Evolutionary conservation across 2,329 filamentous ascomycete species (phyloP).

Genomic region (Stenocarpella maydis): DNA sequence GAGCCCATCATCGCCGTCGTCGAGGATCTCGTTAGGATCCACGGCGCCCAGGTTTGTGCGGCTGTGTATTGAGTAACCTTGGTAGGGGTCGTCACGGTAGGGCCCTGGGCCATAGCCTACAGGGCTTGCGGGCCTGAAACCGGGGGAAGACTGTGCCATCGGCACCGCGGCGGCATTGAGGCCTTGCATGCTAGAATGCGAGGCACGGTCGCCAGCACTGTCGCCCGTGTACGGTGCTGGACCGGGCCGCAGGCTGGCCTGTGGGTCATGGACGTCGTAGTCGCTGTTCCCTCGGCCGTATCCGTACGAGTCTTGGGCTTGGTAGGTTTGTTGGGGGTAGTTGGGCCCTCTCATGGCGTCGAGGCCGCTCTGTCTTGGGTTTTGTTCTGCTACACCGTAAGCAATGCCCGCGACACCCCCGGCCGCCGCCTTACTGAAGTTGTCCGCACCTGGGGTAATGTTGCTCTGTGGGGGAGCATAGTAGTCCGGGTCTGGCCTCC

Average conservation of each 20-base stretch:
- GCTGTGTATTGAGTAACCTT: slow-evolving; percentile 60
- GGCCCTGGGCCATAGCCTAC: slow-evolving; percentile 48
- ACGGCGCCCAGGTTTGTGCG: slow-evolving; percentile 65
- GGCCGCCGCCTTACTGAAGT: slow-evolving; percentile 67
- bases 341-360: slow-evolving; percentile 62
- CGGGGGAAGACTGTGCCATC: slow-evolving; percentile 46
- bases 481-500: slow-evolving; percentile 40
- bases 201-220: slow-evolving; percentile 47
- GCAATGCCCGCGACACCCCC: slow-evolving; percentile 76
- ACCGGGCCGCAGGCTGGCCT: slow-evolving; percentile 38
- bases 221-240: slow-evolving; percentile 36
- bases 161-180: slow-evolving; percentile 46
- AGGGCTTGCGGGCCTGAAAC: slow-evolving; percentile 54
- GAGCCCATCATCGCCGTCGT: slow-evolving; percentile 89
- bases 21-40: slow-evolving; percentile 81
- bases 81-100: slow-evolving; percentile 73
- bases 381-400: slow-evolving; percentile 69
- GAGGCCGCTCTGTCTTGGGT: slow-evolving; percentile 70
- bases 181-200: slow-evolving; percentile 53
- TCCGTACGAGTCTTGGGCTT: slow-evolving; percentile 39
- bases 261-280: slow-evolving; percentile 11
- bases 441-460: slow-evolving; percentile 71
- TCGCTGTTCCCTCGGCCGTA: slow-evolving; percentile 23
- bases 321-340: slow-evolving; percentile 42
- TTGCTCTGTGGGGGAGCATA: slow-evolving; percentile 46